Base-by-base conservation (phyloP, 306 rosid species). In the Begonia masoniana region DNA sequence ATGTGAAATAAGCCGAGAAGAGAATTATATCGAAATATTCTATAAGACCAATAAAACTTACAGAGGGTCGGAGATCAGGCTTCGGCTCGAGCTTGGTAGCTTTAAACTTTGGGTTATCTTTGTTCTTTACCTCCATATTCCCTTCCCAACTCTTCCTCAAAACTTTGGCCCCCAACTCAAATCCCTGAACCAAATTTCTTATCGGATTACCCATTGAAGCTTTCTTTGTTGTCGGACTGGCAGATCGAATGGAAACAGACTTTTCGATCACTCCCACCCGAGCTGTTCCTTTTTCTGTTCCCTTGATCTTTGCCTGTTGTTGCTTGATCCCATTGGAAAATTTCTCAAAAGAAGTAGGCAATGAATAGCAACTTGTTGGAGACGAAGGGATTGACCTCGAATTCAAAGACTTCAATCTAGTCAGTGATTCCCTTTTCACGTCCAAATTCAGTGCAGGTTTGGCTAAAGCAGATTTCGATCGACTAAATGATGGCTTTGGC, bases 111-210 rank as follows among this genome's bases (percentile, higher is more conserved):
- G 94, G 67, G 59, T 67, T 69, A 14, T 82, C 97, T 73, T 71
- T 73, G 67, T 52, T 64, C 76, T 76, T 86, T 36, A 80, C 63
- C 60, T 92, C 99, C 80, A 83, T 71, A 56, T 63, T 86, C 65
- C 99, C 99, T 81, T 92, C 99, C 99, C 99, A 92, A 62, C 99
- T 87, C 82, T 79, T 92, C 10, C 99, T 76, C 75, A 86, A 67
- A 49, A 82, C 94, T 86, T 91, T 91, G 63, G 94, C 82, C 23
- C 95, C 95, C 47, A 86, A 11, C 70, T 92, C 99, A 75, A 92
- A 71, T 42, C 96, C 97, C 54, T 80, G 94, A 62, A 73, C 91
- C 55, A 73, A 78, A 75, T 64, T 84, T 56, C 66, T 76, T 13
- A 85, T 74, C 1, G 86, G 84, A 56, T 73, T 83, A 62, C 77